Percentiles rank a stretch among this genome's conserved stretches.
These are phyloP conservation scores for Penicillium atrosanguineum DNA, from an alignment of 495 filamentous ascomycete genomes.

Conservation along the genomic window DNA sequence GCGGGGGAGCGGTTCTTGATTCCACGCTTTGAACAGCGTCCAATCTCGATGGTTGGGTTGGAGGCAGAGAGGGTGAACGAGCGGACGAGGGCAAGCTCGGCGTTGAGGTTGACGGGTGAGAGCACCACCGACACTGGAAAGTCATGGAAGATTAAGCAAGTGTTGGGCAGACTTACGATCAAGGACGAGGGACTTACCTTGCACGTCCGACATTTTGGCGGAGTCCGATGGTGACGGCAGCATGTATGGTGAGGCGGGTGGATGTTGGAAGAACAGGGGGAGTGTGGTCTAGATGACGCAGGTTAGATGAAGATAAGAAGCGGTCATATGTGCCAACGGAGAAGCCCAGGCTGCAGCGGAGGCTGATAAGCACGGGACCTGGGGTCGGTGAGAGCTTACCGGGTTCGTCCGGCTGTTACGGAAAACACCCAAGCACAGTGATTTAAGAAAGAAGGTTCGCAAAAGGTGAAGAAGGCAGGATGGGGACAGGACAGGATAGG, in stretches of 20 bases:
- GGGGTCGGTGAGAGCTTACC: neutral
- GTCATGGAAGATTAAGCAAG: neutral
- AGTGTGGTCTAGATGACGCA: neutral
- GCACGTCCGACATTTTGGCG: conserved; percentile 1
- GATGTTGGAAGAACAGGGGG: neutral
- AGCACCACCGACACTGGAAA: conserved; percentile 1
- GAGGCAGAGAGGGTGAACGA: conserved; percentile 27
- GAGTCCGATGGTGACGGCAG: neutral
- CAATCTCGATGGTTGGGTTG: conserved; percentile 40
- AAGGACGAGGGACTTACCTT: conserved; percentile 1
- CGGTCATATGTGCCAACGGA: neutral
- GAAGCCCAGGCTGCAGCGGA: conserved; percentile 2
- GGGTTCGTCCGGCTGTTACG: neutral
- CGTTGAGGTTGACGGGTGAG: conserved; percentile 21
- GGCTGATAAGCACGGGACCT: conserved; percentile 1
- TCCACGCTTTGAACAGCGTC: conserved; percentile 59
- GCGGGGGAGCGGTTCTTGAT: conserved; percentile 49
- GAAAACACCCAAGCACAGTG: neutral
- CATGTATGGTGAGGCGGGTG: neutral
- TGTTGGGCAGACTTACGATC: neutral
- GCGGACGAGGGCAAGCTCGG: conserved; percentile 20
- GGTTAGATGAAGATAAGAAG: neutral
- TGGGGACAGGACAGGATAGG: conserved; percentile 3
- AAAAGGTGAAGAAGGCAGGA: neutral
- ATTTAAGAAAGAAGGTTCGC: neutral